These are phyloP conservation scores for Trichaptum fuscoviolaceum DNA, from an alignment of 768 basidiomycete genomes.

Conservation along the genomic window DNA sequence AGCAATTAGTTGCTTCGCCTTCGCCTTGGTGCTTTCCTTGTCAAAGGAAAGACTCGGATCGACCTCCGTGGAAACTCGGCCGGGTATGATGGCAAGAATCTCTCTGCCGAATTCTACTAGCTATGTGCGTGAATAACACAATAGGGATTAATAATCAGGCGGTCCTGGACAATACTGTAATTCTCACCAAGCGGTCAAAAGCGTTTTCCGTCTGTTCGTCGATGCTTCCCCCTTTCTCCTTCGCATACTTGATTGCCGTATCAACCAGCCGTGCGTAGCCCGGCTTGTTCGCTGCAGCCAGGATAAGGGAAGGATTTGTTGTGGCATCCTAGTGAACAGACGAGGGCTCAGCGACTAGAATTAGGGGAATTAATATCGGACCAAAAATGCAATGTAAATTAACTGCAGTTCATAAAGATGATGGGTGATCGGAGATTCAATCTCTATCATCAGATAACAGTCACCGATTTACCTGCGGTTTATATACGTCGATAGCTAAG, in stretches of 20 bases:
- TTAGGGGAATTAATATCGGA: background rate
- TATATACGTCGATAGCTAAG: slow-evolving; percentile 39
- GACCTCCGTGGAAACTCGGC: slow-evolving; percentile 51
- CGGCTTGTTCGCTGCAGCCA: slow-evolving; percentile 44
- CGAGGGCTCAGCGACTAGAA: background rate
- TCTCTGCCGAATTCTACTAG: slow-evolving; percentile 50
- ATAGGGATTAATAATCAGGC: background rate
- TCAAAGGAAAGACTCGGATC: slow-evolving; percentile 49
- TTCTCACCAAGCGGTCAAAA: slow-evolving; percentile 42
- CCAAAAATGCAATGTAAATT: too few relatives aligned
- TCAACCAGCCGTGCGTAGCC: slow-evolving; percentile 37
- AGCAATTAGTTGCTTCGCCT: slow-evolving; percentile 35
- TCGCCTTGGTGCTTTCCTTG: slow-evolving; percentile 34
- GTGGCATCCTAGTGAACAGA: slow-evolving; percentile 33
- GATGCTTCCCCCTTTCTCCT: slow-evolving; percentile 36
- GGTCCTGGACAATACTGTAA: slow-evolving; percentile 7
- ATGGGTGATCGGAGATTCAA: background rate
- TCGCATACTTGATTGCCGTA: slow-evolving; percentile 31
- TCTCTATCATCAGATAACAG: background rate
- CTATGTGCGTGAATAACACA: slow-evolving; percentile 20
- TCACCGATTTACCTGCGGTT: slow-evolving; percentile 27
- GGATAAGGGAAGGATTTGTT: slow-evolving; percentile 46
- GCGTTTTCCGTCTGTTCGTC: slow-evolving; percentile 39
- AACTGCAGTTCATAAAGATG: background rate
- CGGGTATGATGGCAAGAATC: slow-evolving; percentile 47